Conservation (phyloP, 371 early-diverging fungal genomes). For the Mortierella sp. region DNA sequence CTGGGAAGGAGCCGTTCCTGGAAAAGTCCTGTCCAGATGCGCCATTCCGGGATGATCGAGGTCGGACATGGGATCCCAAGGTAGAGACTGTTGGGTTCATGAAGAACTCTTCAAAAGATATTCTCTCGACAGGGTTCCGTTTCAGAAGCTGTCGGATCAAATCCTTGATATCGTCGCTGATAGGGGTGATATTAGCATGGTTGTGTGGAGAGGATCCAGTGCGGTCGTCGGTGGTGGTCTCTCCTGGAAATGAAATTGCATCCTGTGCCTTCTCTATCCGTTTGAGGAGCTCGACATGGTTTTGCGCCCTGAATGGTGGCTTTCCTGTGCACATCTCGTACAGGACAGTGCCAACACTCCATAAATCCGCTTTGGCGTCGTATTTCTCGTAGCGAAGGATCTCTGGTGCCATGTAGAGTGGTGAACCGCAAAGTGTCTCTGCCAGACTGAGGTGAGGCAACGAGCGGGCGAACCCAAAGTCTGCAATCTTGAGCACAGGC, state of each 20-base stretch:
- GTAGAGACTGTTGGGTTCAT: conserved; percentile 77
- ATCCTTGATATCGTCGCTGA: conserved; percentile 84
- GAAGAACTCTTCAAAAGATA: conserved; percentile 94
- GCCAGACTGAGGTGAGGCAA: conserved; percentile 88
- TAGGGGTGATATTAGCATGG: conserved; percentile 22
- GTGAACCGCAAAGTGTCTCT: conserved; percentile 96
- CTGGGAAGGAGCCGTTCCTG: conserved; percentile 8
- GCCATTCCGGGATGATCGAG: conserved; percentile 29
- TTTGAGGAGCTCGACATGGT: conserved; percentile 91
- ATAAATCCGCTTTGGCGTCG: conserved; percentile 95
- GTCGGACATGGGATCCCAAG: conserved; percentile 20
- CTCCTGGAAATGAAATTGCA: conserved; percentile 88
- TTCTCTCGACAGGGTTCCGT: conserved; percentile 87
- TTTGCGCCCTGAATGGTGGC: conserved; percentile 93
- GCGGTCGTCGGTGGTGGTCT: conserved; percentile 48
- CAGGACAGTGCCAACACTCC: conserved; percentile 96
- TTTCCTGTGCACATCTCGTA: conserved; percentile 94
- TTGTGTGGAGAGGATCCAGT: conserved; percentile 36
- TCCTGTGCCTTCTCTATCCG: conserved; percentile 90
- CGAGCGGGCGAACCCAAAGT: conserved; percentile 97
- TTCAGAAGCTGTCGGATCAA: conserved; percentile 86
- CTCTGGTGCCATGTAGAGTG: conserved; percentile 98
- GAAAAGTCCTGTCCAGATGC: conserved; percentile 25
- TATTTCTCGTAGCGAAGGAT: conserved; percentile 93
- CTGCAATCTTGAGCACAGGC: conserved; percentile 92